Conservation (phyloP, 306 rosid species). For the Hippophae rhamnoides region DNA sequence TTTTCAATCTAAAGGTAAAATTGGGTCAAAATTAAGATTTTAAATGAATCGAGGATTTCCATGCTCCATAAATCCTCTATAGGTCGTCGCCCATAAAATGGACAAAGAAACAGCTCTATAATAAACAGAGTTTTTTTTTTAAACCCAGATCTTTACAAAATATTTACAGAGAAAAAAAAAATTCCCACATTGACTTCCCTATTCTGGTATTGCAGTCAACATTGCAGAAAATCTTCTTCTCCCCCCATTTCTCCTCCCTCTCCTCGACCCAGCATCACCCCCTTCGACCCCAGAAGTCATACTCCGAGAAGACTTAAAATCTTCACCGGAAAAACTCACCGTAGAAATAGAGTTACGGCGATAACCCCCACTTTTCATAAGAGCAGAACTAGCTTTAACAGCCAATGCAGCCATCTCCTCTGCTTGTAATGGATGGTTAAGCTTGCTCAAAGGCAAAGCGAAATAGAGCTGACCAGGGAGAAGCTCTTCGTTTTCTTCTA, state of each 20-base stretch:
- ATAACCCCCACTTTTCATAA: slow-evolving; percentile 40
- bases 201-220: slow-evolving; percentile 70
- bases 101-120: not conserved
- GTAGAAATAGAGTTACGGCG: slow-evolving; percentile 35
- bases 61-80: not conserved
- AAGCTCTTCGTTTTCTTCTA: slow-evolving; percentile 55
- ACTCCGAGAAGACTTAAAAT: slow-evolving; percentile 16
- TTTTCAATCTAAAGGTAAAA: no score
- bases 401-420: slow-evolving; percentile 98
- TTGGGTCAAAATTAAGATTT: no score
- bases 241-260: slow-evolving; percentile 24
- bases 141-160: slow-evolving; percentile 8
- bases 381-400: slow-evolving; percentile 75
- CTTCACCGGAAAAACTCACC: slow-evolving; percentile 27
- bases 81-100: slow-evolving; percentile 1
- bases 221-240: slow-evolving; percentile 30
- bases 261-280: slow-evolving; percentile 20
- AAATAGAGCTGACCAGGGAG: slow-evolving; percentile 82
- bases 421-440: slow-evolving; percentile 44
- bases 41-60: not conserved
- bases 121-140: not conserved
- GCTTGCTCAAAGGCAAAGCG: slow-evolving; percentile 57
- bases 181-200: slow-evolving; percentile 31
- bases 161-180: slow-evolving; percentile 14
- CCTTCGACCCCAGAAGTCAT: slow-evolving; percentile 3